Conservation (phyloP, 129 eudicot species). For the Pittosporum tobira region DNA sequence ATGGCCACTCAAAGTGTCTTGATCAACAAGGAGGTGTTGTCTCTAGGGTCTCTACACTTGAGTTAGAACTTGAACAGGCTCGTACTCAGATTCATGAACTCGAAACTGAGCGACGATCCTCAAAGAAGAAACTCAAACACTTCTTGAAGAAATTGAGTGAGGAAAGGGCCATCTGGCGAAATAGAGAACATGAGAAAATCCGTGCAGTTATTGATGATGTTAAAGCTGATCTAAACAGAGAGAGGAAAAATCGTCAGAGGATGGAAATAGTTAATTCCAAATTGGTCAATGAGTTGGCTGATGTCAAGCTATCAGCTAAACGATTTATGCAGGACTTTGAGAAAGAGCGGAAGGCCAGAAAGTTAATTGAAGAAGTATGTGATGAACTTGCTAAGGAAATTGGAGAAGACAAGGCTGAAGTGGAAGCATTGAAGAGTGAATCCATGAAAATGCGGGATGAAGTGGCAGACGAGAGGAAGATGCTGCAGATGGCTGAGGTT, state of each 20-base stretch:
- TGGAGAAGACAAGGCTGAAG: slow-evolving; percentile 81
- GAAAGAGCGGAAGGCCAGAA: slow-evolving; percentile 67
- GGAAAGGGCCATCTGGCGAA: slow-evolving; percentile 76
- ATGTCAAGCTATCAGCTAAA: slow-evolving; percentile 56
- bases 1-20: slow-evolving; percentile 29
- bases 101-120: slow-evolving; percentile 60
- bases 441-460: slow-evolving; percentile 66
- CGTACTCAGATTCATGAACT: slow-evolving; percentile 57
- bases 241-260: slow-evolving; percentile 66
- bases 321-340: slow-evolving; percentile 71
- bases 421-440: slow-evolving; percentile 61
- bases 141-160: slow-evolving; percentile 68
- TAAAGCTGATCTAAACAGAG: slow-evolving; percentile 51
- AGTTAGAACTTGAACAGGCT: slow-evolving; percentile 65
- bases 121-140: slow-evolving; percentile 82
- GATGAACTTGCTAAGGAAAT: slow-evolving; percentile 86
- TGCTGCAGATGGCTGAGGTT: slow-evolving; percentile 93
- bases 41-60: slow-evolving; percentile 38
- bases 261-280: slow-evolving; percentile 66
- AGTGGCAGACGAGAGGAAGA: slow-evolving; percentile 80
- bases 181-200: slow-evolving; percentile 75
- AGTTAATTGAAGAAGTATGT: slow-evolving; percentile 72
- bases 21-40: slow-evolving; percentile 31
- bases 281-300: slow-evolving; percentile 61
- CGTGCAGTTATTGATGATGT: slow-evolving; percentile 77